Percentiles rank a stretch among this genome's conserved stretches.
Conservation (phyloP, 257 asterid species). For the Solanum verrucosum region DNA sequence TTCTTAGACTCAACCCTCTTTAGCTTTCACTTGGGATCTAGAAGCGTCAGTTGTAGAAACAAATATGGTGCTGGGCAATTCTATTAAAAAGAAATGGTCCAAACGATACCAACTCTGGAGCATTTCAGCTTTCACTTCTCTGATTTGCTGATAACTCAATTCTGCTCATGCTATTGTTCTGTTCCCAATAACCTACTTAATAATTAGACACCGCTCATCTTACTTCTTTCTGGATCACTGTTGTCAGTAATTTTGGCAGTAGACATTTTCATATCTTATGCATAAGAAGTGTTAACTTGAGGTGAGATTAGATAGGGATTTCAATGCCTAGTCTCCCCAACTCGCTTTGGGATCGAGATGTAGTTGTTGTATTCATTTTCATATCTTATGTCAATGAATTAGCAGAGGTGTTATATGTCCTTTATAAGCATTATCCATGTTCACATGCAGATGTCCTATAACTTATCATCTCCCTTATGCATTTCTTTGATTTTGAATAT, state of each 20-base stretch:
- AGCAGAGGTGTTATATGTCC: not conserved
- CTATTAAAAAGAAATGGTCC: not conserved
- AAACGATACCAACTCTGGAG: not conserved
- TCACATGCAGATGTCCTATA: not conserved
- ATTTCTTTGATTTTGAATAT: not conserved
- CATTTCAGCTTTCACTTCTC: not conserved
- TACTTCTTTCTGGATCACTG: not conserved
- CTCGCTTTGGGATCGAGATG: not conserved
- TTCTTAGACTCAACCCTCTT: not conserved
- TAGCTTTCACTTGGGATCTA: not conserved
- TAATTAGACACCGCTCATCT: not conserved
- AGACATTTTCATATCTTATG: not conserved
- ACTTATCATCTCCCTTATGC: not conserved
- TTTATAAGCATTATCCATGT: not conserved
- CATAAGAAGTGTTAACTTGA: not conserved
- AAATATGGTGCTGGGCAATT: not conserved
- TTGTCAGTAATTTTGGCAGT: not conserved
- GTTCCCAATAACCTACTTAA: not conserved
- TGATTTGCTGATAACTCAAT: not conserved
- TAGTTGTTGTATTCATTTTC: not conserved
- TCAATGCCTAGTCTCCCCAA: not conserved
- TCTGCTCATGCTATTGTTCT: not conserved
- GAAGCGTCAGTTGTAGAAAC: not conserved
- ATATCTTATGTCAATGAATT: not conserved
- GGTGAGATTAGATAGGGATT: not conserved